Percentiles rank a stretch among this genome's conserved stretches.
Conservation (phyloP, 345 rosid species). For the Psidium guajava region DNA sequence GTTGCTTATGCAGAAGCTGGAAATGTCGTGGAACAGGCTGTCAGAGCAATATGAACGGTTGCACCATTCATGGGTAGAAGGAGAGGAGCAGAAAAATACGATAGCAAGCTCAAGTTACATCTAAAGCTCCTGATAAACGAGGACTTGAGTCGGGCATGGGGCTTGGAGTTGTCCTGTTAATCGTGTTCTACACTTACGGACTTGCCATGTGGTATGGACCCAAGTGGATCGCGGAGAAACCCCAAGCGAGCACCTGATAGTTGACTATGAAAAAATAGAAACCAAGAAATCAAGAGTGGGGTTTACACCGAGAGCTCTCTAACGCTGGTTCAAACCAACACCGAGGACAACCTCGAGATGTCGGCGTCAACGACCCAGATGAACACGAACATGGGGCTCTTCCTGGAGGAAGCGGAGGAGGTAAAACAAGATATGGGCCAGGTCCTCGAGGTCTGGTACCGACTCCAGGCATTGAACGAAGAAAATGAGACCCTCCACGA, state of each 20-base stretch:
- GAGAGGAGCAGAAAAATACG: conserved; percentile 44
- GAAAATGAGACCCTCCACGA: conserved; percentile 73
- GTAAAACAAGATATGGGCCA: conserved; percentile 75
- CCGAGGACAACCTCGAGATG: conserved; percentile 58
- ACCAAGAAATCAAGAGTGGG: too few species aligned
- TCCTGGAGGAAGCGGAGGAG: conserved; percentile 83
- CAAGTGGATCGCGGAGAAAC: conserved; percentile 35
- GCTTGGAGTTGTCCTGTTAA: conserved; percentile 33
- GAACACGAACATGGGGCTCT: conserved; percentile 58
- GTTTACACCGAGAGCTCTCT: too few species aligned
- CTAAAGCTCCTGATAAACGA: conserved; percentile 38
- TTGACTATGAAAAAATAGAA: too few species aligned
- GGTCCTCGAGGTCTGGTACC: conserved; percentile 43
- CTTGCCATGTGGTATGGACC: conserved; percentile 73
- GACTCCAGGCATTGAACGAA: conserved; percentile 61
- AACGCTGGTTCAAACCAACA: too few species aligned
- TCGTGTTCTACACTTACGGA: conserved; percentile 38
- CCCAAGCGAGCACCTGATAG: too few species aligned
- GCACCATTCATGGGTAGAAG: conserved; percentile 83
- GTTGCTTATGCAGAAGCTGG: conserved; percentile 83
- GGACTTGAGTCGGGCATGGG: conserved; percentile 67
- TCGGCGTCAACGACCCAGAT: conserved; percentile 25
- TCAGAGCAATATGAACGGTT: conserved; percentile 84
- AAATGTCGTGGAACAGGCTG: conserved; percentile 67
- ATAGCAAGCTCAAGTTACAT: conserved; percentile 47